phyloP scores from a whole-genome alignment of 1,284 basidiomycete genomes.

The Sanghuangporus weigelae region DNA sequence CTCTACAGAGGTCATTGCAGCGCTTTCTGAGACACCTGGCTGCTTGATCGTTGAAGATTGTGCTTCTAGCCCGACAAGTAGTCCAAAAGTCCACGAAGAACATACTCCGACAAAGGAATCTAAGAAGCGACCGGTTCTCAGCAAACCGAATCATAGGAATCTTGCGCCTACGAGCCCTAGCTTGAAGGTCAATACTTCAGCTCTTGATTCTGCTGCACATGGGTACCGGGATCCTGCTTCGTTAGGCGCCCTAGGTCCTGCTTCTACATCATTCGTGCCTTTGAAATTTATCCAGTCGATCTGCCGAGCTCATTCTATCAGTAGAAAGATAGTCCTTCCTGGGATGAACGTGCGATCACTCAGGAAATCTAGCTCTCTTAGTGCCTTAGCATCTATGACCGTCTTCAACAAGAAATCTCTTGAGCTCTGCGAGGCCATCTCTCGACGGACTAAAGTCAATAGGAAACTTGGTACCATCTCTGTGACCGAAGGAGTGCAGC shows the following conservation, averaged over 20 bases:
- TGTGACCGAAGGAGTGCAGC: neutral
- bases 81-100: neutral
- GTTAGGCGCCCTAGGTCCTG: neutral
- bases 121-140: constrained; percentile 4
- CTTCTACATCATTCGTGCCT: neutral
- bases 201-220: neutral
- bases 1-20: neutral
- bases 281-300: neutral
- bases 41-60: neutral
- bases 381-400: neutral
- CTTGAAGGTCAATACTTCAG: neutral
- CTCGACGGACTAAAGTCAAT: neutral
- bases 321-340: neutral
- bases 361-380: neutral
- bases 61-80: no score
- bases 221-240: neutral
- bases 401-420: neutral
- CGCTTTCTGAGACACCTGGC: neutral
- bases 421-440: neutral
- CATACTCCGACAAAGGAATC: neutral
- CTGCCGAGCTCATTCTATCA: neutral
- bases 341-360: neutral
- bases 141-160: constrained; percentile 9
- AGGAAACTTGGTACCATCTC: neutral
- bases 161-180: constrained; percentile 3